Base-by-base conservation (phyloP, 2,329 filamentous ascomycete genomes). In the Xylariaceae sp. region DNA sequence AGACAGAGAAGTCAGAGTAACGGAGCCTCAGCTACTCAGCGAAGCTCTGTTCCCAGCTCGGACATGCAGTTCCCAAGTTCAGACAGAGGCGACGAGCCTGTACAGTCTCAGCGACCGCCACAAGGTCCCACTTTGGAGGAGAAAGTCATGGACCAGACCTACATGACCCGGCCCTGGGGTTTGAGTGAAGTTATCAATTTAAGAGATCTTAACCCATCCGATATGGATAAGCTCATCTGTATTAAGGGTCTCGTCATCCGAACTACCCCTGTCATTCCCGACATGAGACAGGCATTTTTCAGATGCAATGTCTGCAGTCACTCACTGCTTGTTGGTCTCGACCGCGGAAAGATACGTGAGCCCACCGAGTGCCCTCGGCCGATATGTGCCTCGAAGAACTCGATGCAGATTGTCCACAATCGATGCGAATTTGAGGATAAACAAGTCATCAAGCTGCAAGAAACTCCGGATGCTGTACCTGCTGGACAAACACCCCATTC, bases 271-370 rank as follows among this genome's bases (percentile, higher is more conserved):
- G 88, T 98, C 54, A 97, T 98, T 54, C 93, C 93, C 1, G 93
- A 98, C 60, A 98, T 98, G 94, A 96, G 94, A 70, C 88, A 95
- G 64, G 93, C 93, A 1, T 96, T 95, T 71, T 98, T 98, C 80
- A 86, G 88, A 53, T 98, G 93, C 70, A 88, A 89, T 47, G 82
- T 92, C 21, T 98, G 93, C 69, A 89, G 90, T 60, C 89, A 96
- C 67, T 92, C 88, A 4, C 82, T 95, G 50, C 88, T 86, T 52
- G 89, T 96, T 44, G 86, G 90, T 45, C 86, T 98, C 59, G 93
- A 98, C 64, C 86, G 93, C 60, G 93, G 94, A 66, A 93, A 92
- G 71, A 98, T 98, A 60, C 85, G 88, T 19, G 93, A 98, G 66
- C 93, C 93, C 2, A 96, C 89, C 1, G 79, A 85, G 57, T 98